phyloP scores from a whole-genome alignment of 2,329 filamentous ascomycete species.

The Aciculosporium take region DNA sequence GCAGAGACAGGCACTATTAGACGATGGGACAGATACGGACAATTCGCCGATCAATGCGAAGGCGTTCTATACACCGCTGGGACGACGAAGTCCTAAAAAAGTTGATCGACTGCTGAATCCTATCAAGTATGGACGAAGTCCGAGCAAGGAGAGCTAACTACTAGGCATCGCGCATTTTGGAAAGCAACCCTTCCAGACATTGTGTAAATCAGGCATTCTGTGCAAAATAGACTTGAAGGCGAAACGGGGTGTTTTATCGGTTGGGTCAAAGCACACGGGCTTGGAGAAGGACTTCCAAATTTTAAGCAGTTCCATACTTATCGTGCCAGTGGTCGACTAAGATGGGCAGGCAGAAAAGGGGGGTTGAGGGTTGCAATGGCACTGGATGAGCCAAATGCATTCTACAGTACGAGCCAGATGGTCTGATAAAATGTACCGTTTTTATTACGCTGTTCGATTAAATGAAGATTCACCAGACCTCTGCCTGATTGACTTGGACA shows the following conservation, averaged over 20 bases:
- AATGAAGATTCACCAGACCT: no score
- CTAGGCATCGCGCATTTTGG: not conserved
- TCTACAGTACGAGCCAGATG: no score
- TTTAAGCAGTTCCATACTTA: no score
- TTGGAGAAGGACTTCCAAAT: not conserved
- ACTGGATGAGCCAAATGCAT: no score
- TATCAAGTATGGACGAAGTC: conserved; percentile 27
- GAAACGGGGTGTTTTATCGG: conserved; percentile 1
- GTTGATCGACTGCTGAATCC: conserved; percentile 34
- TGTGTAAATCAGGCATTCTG: not conserved
- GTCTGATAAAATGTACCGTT: no score
- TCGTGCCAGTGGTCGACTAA: no score
- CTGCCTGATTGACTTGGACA: no score
- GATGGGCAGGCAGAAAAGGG: no score
- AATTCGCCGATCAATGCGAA: conserved; percentile 30
- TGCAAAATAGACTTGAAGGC: not conserved
- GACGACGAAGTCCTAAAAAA: conserved; percentile 35
- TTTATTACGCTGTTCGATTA: no score
- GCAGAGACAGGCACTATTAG: conserved; percentile 27
- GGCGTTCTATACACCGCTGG: conserved; percentile 31
- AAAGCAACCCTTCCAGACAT: not conserved
- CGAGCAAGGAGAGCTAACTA: conserved; percentile 19
- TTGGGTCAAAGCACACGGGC: not conserved
- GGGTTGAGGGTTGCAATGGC: no score
- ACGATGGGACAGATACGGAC: conserved; percentile 38